Evolutionary conservation across 208 protist genomes (phyloP).

Genomic region (Wallacemonas sp.): DNA sequence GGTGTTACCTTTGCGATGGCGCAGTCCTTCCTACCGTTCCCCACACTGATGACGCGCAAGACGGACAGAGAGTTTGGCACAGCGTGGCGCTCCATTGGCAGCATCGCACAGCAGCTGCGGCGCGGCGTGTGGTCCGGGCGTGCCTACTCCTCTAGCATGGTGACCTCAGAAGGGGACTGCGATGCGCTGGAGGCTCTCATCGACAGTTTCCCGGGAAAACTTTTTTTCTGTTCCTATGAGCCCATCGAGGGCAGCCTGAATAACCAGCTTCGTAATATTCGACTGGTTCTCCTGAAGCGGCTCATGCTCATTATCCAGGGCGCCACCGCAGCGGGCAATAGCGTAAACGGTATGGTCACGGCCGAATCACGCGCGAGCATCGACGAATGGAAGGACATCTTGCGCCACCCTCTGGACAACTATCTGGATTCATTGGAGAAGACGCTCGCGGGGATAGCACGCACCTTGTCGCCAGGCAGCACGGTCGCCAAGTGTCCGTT

Average conservation of each 20-base stretch:
- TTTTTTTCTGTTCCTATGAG: slow-evolving; percentile 45
- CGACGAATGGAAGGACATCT: slow-evolving; percentile 23
- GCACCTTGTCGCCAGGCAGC: slow-evolving; percentile 24
- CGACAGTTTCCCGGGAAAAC: slow-evolving; percentile 22
- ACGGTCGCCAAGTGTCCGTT: slow-evolving; percentile 30
- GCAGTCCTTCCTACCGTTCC: slow-evolving; percentile 43
- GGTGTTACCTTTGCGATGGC: slow-evolving; percentile 29
- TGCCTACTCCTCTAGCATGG: slow-evolving; percentile 25
- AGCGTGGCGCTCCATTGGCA: slow-evolving; percentile 32
- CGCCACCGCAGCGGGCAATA: slow-evolving; percentile 23
- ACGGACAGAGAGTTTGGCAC: slow-evolving; percentile 28
- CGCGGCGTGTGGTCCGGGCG: slow-evolving; percentile 43
- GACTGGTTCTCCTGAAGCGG: slow-evolving; percentile 33
- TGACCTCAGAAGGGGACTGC: slow-evolving; percentile 28
- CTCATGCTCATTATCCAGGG: slow-evolving; percentile 46
- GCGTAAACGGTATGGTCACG: slow-evolving; percentile 27
- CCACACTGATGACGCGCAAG: slow-evolving; percentile 30
- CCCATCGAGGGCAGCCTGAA: slow-evolving; percentile 41
- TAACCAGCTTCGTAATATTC: slow-evolving; percentile 45
- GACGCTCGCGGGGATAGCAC: slow-evolving; percentile 25
- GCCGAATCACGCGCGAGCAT: slow-evolving; percentile 18
- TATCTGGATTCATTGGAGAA: slow-evolving; percentile 33
- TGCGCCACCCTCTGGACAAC: slow-evolving; percentile 29
- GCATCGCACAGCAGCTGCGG: slow-evolving; percentile 27
- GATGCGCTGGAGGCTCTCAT: slow-evolving; percentile 30